Percentiles rank a stretch among this genome's conserved stretches.
These are phyloP conservation scores for Papilionanthe hybrid DNA, from an alignment of 116 monocot genomes.

Conservation along the genomic window DNA sequence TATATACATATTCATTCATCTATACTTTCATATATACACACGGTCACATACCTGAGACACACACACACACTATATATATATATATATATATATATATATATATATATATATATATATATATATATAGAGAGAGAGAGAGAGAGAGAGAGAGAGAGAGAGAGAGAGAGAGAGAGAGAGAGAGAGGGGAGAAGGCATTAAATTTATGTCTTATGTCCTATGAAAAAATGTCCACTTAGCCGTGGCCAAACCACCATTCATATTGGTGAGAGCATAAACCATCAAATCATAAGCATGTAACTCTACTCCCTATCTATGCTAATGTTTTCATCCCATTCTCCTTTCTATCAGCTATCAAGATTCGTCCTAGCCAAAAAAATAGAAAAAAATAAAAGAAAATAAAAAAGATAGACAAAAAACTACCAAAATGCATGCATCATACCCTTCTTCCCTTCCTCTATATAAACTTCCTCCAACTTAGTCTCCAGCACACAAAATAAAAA, in stretches of 20 bases:
- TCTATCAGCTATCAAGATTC: neutral
- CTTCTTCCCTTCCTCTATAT: neutral
- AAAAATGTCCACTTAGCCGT: neutral
- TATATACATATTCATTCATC: neutral
- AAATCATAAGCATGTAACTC: neutral
- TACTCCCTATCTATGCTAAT: neutral
- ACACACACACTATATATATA: no score
- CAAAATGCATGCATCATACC: constrained; percentile 6
- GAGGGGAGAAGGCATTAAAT: no score
- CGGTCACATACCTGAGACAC: no score
- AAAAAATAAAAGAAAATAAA: no score
- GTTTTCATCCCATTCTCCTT: neutral
- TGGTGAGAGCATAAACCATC: neutral
- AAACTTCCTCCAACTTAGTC: neutral
- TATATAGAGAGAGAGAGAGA: no score
- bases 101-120: constrained; percentile 8
- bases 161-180: no score
- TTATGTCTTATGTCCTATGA: no score
- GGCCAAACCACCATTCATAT: neutral
- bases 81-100: constrained; percentile 9
- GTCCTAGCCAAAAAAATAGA: neutral
- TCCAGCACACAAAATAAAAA: neutral
- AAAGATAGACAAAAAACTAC: neutral
- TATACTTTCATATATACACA: constrained; percentile 2
- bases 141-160: no score